Conservation (phyloP, 2,329 filamentous ascomycete genomes). For the Aspergillus fumigatiaffinis region DNA sequence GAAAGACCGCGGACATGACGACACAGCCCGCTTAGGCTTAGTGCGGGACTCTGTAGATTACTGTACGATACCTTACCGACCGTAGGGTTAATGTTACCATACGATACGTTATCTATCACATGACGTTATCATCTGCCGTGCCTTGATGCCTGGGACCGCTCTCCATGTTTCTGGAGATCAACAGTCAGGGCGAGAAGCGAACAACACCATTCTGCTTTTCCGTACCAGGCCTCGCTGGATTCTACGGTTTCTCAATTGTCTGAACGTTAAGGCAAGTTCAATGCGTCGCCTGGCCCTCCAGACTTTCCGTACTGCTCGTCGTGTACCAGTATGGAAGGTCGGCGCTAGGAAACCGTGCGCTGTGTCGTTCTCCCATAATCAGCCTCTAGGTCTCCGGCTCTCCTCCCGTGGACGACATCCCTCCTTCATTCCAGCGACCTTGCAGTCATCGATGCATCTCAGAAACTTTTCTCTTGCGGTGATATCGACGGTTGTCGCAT, state of each 20-base stretch:
- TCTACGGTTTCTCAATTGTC: constrained; percentile 3
- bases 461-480: constrained; percentile 47
- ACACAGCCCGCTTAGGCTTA: constrained; percentile 25
- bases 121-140: background rate
- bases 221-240: constrained; percentile 10
- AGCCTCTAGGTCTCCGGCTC: constrained; percentile 34
- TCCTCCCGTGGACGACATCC: constrained; percentile 33
- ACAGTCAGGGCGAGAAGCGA: background rate
- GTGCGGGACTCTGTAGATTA: constrained; percentile 9
- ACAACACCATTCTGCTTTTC: background rate
- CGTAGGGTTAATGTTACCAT: constrained; percentile 4
- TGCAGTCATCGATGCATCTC: constrained; percentile 47
- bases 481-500: constrained; percentile 45
- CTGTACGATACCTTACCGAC: background rate
- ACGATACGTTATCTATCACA: background rate
- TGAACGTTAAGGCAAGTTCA: constrained; percentile 18
- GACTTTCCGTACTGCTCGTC: constrained; percentile 46
- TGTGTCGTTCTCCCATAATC: constrained; percentile 36
- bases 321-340: constrained; percentile 42
- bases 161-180: background rate
- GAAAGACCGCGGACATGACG: constrained; percentile 28
- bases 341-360: constrained; percentile 32
- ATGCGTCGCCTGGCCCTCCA: constrained; percentile 49
- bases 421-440: constrained; percentile 29
- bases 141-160: constrained; percentile 2